Conservation (phyloP, 768 basidiomycete genomes). For the Podaxis pistillaris region DNA sequence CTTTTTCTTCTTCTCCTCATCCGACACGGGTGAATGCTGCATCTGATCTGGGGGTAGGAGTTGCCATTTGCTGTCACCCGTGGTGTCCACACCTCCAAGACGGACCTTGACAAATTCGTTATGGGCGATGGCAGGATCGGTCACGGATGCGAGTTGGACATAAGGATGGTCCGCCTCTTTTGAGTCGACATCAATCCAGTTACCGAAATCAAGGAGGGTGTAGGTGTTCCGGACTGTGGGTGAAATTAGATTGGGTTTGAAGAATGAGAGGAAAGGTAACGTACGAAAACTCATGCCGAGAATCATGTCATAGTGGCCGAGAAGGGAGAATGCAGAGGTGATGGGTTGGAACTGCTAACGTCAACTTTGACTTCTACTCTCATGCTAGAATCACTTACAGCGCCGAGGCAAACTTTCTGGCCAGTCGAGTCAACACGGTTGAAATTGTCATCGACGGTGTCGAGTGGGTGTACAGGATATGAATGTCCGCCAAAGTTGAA, state of each 20-base stretch:
- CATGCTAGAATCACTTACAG: constrained; percentile 42
- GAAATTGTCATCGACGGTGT: constrained; percentile 65
- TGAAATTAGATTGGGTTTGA: constrained; percentile 12
- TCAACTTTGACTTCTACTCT: constrained; percentile 8
- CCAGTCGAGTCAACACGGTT: constrained; percentile 34
- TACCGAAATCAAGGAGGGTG: constrained; percentile 69
- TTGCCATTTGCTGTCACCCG: constrained; percentile 30
- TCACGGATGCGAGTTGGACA: constrained; percentile 67
- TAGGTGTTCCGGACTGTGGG: constrained; percentile 71
- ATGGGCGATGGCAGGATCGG: constrained; percentile 49
- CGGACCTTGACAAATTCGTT: constrained; percentile 67
- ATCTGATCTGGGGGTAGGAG: constrained; percentile 60
- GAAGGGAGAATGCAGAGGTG: constrained; percentile 72
- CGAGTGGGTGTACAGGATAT: constrained; percentile 77
- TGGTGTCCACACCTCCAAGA: constrained; percentile 56
- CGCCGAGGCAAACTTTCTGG: constrained; percentile 48
- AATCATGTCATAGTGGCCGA: constrained; percentile 81
- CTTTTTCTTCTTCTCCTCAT: constrained; percentile 62
- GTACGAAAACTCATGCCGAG: constrained; percentile 78
- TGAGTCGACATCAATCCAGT: constrained; percentile 53
- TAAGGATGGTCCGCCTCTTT: constrained; percentile 55
- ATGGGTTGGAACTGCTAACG: constrained; percentile 76
- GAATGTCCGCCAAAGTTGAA: constrained; percentile 68
- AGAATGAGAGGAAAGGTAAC: constrained; percentile 22
- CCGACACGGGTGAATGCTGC: constrained; percentile 63